phyloP scores from a whole-genome alignment of 352 stramenopile genomes.

The Blastocystis sp. region DNA sequence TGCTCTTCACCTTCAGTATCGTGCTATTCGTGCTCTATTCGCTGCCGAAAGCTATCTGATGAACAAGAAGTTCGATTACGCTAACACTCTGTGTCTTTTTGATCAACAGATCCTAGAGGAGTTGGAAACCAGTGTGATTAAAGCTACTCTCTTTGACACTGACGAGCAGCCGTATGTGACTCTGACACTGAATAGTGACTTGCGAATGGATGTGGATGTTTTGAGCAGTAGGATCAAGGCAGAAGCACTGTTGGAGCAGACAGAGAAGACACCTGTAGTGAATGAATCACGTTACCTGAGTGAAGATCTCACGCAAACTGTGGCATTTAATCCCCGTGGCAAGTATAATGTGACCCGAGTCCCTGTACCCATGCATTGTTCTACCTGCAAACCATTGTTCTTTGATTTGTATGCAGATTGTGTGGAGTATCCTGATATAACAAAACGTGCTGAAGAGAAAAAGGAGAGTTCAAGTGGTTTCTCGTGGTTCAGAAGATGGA shows the following conservation, averaged over 20 bases:
- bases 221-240: background rate
- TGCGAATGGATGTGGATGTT: background rate
- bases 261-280: background rate
- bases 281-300: background rate
- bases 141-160: background rate
- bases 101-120: constrained; percentile 7
- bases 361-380: background rate
- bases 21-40: background rate
- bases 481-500: background rate
- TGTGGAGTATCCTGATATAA: constrained; percentile 23
- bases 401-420: constrained; percentile 44
- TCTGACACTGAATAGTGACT: background rate
- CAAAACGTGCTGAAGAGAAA: constrained; percentile 25
- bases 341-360: background rate
- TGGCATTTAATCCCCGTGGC: background rate
- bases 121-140: background rate
- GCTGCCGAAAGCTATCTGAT: background rate
- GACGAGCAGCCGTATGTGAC: background rate
- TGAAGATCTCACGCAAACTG: background rate
- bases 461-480: background rate
- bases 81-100: constrained; percentile 5
- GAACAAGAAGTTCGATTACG: constrained; percentile 17
- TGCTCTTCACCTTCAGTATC: background rate
- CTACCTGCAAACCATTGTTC: constrained; percentile 59
- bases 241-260: background rate